phyloP scores from a whole-genome alignment of 1,139 yeast genomes.

The Yamadazyma kanchanaburiensis region DNA sequence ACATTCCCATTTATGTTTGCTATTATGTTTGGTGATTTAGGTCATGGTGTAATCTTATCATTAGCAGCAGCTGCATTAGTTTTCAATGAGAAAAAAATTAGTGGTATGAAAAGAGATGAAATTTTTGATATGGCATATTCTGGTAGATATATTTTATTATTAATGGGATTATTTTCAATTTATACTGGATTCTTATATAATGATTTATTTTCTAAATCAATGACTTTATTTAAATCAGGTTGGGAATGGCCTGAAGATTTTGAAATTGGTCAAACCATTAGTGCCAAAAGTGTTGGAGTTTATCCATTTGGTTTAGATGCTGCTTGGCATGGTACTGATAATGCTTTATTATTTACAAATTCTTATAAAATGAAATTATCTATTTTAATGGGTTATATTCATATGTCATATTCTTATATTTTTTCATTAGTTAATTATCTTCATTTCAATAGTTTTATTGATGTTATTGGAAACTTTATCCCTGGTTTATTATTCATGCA shows the following conservation, averaged over 20 bases:
- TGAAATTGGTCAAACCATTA: conserved; percentile 48
- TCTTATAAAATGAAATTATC: conserved; percentile 83
- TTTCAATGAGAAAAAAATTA: conserved; percentile 56
- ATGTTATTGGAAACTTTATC: conserved; percentile 71
- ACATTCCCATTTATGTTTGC: conserved; percentile 88
- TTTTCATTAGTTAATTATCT: conserved; percentile 67
- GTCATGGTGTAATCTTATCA: conserved; percentile 69
- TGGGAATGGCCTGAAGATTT: conserved; percentile 72
- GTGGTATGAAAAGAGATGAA: conserved; percentile 66
- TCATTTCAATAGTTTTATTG: conserved; percentile 57
- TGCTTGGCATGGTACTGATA: conserved; percentile 83
- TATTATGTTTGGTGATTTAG: conserved; percentile 84
- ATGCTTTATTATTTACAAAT: conserved; percentile 67
- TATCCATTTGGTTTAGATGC: conserved; percentile 71
- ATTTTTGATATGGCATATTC: conserved; percentile 79
- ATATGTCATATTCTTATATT: conserved; percentile 71
- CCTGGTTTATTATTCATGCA: conserved; percentile 84
- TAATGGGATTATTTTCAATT: conserved; percentile 78
- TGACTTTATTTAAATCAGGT: conserved; percentile 67
- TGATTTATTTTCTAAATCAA: conserved; percentile 74
- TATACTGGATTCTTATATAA: conserved; percentile 77
- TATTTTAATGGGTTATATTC: conserved; percentile 73
- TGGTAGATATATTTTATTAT: conserved; percentile 68
- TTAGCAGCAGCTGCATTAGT: conserved; percentile 61
- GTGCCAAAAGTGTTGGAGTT: conserved; percentile 54